Base-by-base conservation (phyloP, 2,329 filamentous ascomycete species). In the Zasmidium cellare region DNA sequence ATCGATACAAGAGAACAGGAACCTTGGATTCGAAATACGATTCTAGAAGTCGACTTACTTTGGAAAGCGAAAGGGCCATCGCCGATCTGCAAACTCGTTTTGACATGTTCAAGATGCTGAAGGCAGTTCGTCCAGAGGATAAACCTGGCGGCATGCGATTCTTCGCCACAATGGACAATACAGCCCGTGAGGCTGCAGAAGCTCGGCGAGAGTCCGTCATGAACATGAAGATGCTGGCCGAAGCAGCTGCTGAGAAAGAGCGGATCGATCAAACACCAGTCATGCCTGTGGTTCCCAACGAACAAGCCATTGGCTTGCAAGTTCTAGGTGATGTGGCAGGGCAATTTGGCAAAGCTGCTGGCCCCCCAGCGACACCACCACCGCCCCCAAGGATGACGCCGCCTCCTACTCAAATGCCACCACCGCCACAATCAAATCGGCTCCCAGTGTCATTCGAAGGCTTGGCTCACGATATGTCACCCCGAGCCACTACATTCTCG, bases 131-230 rank as follows among this genome's bases (percentile, higher is more conserved):
- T 16, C 64, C 61, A 3, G 63, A 72, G 16, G 68, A 75, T 16
- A 70, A 71, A n/a, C 56, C 59, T 9, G 48, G 59, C 22, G 54
- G 52, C 12, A 54, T 53, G 25, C 24, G 22, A 49, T 68, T 70
- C 6, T 80, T 80, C 61, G 77, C 77, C 6, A 68, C 68, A 31
- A 79, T 75, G 65, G 74, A 75, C 62, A 71, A 70, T 12, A 71
- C 72, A 24, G 69, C 74, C 51, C 74, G 78, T 31, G 70, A 75
- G n/a, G 70, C 74, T 46, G 76, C 77, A 9, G 62, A 71, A 19
- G 73, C 72, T 47, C 70, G 71, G 50, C 69, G 69, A 55, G 74
- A 77, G 49, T 69, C 77, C 45, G 61, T 66, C 19, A 49, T 44
- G 3, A 67, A 65, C 46, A 68, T 66, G 5, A 66, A 73, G 51